Evolutionary conservation across 2,329 filamentous ascomycete genomes (phyloP), one percentile per base, ranked within the genome.

Genomic region (Sordariomycetes sp.): DNA sequence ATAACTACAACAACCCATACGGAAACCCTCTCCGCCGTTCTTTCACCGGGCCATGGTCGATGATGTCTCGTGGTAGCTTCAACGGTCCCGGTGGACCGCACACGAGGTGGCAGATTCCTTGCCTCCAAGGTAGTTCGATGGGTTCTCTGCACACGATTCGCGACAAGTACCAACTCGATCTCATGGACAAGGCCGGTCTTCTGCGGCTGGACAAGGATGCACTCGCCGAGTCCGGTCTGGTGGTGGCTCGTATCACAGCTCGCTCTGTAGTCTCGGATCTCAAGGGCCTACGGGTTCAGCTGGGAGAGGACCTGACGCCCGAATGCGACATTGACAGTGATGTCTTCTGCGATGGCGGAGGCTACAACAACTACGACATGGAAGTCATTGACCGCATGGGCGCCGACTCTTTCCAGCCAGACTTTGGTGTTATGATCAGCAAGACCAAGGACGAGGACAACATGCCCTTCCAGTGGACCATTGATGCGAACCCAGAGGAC

Each of bases 1-100:
- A 72, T 43, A 73, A 73, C 45, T 72, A 73, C 44, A 72, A 72
- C 42, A 72, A 72, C 35, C 68, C 68, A 0, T 72, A 64, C 41
- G 54, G 61, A 4, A 42, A 51, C 1, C 67, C 66, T 2, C 46
- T 59, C 27, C 58, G 63, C 4, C 61, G 69, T 16, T 49, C 62
- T 1, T 72, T 67, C 45, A 68, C 67, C 0, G 69, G 69, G 0
- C 66, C 68, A 0, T 73, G 61, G 54, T 65, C 61, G 6, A 73
- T 73, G 68, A 54, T 73, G 40, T 63, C 61, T 16, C 53, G 68
- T 1, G 68, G 68, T 4, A 63, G 58, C 4, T 72, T 72, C 53
- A 69, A 70, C 36, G 69, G 69, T 0, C 32, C 68, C 0, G 68
- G 68, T 1, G 68, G 68, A 0, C 69, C 68, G 9, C 69, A 72